Evolutionary conservation across 768 basidiomycete genomes (phyloP).

Genomic region (Amanita rimosa): DNA sequence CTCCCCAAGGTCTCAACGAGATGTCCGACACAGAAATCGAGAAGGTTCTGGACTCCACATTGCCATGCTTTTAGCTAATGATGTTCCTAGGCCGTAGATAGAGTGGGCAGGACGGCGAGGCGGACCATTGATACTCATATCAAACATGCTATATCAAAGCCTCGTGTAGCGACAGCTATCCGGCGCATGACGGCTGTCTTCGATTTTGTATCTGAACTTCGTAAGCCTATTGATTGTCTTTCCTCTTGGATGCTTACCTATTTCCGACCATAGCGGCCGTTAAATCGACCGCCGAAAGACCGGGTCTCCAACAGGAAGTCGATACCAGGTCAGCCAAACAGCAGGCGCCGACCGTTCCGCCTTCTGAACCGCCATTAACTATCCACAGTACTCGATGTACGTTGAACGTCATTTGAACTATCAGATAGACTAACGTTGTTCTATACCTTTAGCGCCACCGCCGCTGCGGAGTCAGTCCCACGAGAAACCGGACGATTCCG

Average conservation of each 20-base stretch:
- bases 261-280: constrained; percentile 35
- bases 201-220: constrained; percentile 53
- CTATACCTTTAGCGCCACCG: constrained; percentile 6
- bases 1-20: constrained; percentile 43
- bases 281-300: constrained; percentile 30
- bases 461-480: background rate
- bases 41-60: constrained; percentile 32
- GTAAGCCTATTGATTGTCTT: constrained; percentile 29
- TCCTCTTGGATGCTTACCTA: constrained; percentile 4
- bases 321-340: constrained; percentile 8
- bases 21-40: constrained; percentile 50
- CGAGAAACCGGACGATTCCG: constrained; percentile 20
- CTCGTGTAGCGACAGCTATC: constrained; percentile 54
- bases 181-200: constrained; percentile 64
- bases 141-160: constrained; percentile 58
- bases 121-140: constrained; percentile 61
- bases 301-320: constrained; percentile 24
- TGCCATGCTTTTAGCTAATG: background rate
- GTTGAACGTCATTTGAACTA: constrained; percentile 4
- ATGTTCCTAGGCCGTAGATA: constrained; percentile 48
- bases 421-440: background rate
- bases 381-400: constrained; percentile 8
- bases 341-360: constrained; percentile 7
- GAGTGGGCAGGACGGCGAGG: constrained; percentile 56
- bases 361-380: background rate